Evolutionary conservation across 306 rosid genomes (phyloP).

Genomic region (Nissolia schottii): DNA sequence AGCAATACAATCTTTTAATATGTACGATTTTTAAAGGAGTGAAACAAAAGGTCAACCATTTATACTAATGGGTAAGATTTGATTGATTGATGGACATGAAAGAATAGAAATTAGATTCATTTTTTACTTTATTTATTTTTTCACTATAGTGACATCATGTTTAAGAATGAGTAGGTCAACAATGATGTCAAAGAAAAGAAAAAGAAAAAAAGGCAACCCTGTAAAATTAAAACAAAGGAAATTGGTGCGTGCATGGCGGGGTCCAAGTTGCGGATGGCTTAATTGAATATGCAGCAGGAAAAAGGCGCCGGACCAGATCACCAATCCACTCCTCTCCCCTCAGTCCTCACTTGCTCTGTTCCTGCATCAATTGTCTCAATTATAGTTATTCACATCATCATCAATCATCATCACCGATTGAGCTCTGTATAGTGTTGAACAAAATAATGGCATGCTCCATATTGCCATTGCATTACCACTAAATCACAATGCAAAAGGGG

Average conservation of each 20-base stretch:
- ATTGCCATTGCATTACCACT: slow-evolving; percentile 28
- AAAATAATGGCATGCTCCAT: slow-evolving; percentile 33
- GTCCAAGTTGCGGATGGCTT: slow-evolving; percentile 17
- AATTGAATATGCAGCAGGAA: background rate
- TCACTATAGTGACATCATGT: no score
- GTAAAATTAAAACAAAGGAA: background rate
- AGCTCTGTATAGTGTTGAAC: background rate
- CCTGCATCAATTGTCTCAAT: slow-evolving; percentile 21
- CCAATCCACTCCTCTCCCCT: background rate
- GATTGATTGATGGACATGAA: no score
- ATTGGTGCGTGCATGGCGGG: background rate
- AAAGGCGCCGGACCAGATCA: slow-evolving; percentile 18
- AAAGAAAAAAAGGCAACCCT: background rate
- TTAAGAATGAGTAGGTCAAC: no score
- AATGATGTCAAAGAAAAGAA: background rate
- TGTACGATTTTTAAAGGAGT: no score
- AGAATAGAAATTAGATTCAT: no score
- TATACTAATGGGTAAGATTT: no score
- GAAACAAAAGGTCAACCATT: no score
- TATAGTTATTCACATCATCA: background rate
- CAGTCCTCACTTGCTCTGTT: background rate
- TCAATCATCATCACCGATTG: slow-evolving; percentile 2
- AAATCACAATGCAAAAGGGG: slow-evolving; percentile 12
- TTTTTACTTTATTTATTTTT: no score
- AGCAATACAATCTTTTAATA: no score